These are phyloP conservation scores for Phytophthora agathidicida DNA, from an alignment of 352 stramenopile genomes.

Conservation along the genomic window DNA sequence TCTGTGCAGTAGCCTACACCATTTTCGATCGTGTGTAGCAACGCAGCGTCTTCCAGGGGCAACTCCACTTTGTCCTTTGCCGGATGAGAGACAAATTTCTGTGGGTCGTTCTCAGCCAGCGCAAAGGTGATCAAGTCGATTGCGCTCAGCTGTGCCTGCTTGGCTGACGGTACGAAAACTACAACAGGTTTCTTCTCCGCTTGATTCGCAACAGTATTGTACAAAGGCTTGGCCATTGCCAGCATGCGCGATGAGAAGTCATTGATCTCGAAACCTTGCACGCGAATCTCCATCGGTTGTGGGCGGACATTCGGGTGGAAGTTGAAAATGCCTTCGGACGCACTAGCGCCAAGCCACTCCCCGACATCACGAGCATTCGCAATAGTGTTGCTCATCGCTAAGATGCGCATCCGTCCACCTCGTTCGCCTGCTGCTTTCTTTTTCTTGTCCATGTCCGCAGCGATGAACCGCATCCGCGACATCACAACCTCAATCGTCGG, in stretches of 20 bases:
- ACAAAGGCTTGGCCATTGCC: constrained; percentile 98
- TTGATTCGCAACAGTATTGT: constrained; percentile 94
- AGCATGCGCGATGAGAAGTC: constrained; percentile 97
- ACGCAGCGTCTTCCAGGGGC: constrained; percentile 85
- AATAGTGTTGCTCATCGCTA: constrained; percentile 96
- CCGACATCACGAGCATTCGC: constrained; percentile 98
- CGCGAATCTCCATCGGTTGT: constrained; percentile 96
- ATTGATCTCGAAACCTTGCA: constrained; percentile 98
- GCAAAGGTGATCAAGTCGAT: constrained; percentile 99
- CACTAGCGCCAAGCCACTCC: constrained; percentile 97
- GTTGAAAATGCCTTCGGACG: constrained; percentile 81
- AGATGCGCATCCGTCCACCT: constrained; percentile 84
- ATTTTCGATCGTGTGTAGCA: constrained; percentile 94
- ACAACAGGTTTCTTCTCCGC: constrained; percentile 89
- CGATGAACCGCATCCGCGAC: constrained; percentile 98
- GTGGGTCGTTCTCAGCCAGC: constrained; percentile 80
- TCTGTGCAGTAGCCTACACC: constrained; percentile 97
- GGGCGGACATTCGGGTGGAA: constrained; percentile 93
- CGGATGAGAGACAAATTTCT: constrained; percentile 61
- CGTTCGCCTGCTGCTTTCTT: constrained; percentile 42
- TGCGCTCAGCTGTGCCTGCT: constrained; percentile 98
- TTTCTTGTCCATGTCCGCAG: constrained; percentile 87
- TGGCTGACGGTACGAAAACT: constrained; percentile 97
- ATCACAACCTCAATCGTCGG: constrained; percentile 98
- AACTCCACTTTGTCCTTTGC: constrained; percentile 44